Conservation (phyloP, 2,329 filamentous ascomycete genomes). For the Phoma herbarum region DNA sequence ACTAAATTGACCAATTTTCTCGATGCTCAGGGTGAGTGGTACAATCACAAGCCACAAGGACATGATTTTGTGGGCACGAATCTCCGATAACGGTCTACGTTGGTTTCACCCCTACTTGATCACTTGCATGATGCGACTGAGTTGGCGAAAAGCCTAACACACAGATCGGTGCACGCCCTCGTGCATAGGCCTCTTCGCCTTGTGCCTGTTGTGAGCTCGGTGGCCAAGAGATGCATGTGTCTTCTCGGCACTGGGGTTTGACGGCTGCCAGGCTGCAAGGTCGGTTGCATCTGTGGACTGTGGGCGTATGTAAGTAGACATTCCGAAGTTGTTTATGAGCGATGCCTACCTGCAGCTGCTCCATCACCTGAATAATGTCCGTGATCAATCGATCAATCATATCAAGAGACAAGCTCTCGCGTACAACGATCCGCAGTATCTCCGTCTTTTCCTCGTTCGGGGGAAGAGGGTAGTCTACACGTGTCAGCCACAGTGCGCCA, state of each 20-base stretch:
- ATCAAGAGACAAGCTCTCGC: conserved; percentile 74
- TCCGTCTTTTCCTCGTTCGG: conserved; percentile 69
- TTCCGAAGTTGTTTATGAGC: background rate
- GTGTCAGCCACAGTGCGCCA: conserved; percentile 22
- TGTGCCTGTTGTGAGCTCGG: conserved; percentile 55
- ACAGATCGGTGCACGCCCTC: conserved; percentile 60
- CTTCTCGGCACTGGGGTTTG: conserved; percentile 54
- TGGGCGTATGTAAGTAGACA: background rate
- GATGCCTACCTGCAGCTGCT: conserved; percentile 61
- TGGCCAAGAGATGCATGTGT: conserved; percentile 42
- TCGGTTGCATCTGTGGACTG: conserved; percentile 60
- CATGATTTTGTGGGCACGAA: background rate
- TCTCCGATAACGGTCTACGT: background rate
- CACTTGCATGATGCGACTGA: conserved; percentile 6
- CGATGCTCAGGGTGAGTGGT: background rate
- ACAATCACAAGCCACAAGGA: background rate
- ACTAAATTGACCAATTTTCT: background rate
- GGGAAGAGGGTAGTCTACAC: conserved; percentile 69
- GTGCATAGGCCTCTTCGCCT: conserved; percentile 56
- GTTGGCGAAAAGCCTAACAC: conserved; percentile 46
- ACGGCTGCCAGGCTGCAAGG: conserved; percentile 59
- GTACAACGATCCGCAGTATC: conserved; percentile 72
- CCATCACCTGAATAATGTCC: conserved; percentile 68
- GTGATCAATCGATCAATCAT: conserved; percentile 69
- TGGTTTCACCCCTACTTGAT: conserved; percentile 2